phyloP scores from a whole-genome alignment of 345 rosid genomes.

The Gossypium mustelinum region DNA sequence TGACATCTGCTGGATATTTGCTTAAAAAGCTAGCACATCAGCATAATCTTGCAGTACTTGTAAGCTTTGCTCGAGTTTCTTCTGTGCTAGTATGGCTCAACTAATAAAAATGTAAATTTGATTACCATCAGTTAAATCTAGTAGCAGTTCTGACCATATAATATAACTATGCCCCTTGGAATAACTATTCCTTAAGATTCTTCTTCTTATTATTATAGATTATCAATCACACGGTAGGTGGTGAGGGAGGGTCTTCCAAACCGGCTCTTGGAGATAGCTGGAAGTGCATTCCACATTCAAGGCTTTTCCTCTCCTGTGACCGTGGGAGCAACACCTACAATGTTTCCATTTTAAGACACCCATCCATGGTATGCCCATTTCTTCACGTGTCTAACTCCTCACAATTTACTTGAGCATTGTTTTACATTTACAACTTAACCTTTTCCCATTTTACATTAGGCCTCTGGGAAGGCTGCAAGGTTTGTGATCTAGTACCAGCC shows the following conservation, averaged over 20 bases:
- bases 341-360: constrained; percentile 59
- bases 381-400: neutral
- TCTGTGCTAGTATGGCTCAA: neutral
- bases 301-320: constrained; percentile 55
- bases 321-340: constrained; percentile 33
- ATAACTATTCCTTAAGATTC: neutral
- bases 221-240: constrained; percentile 77
- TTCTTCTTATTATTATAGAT: constrained; percentile 37
- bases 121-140: neutral
- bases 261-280: constrained; percentile 92
- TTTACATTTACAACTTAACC: neutral
- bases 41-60: constrained; percentile 58
- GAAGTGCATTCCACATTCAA: constrained; percentile 76
- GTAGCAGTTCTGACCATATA: neutral
- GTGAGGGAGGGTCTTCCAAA: constrained; percentile 59
- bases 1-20: constrained; percentile 62
- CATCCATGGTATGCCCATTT: constrained; percentile 40
- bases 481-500: constrained; percentile 22
- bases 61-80: constrained; percentile 26
- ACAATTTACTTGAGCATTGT: neutral
- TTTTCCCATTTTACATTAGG: constrained; percentile 25
- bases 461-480: constrained; percentile 32
- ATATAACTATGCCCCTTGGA: neutral
- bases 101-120: neutral
- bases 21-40: constrained; percentile 82